Percentiles rank a stretch among this genome's conserved stretches.
These are phyloP conservation scores for Dothiorella sarmentorum DNA, from an alignment of 2,329 filamentous ascomycete genomes.

Conservation along the genomic window DNA sequence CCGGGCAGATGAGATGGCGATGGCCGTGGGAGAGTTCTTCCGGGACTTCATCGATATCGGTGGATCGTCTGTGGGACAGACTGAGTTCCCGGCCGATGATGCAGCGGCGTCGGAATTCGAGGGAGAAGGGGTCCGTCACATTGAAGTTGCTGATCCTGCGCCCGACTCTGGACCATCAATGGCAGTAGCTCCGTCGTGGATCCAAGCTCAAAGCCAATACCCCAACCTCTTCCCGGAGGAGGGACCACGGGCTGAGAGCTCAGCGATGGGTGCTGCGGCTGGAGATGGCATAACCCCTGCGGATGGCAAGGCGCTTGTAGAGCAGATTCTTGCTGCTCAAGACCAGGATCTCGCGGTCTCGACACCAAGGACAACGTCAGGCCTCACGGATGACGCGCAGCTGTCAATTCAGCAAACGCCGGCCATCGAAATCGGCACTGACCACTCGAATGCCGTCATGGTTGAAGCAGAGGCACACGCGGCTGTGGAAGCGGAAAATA, in stretches of 20 bases:
- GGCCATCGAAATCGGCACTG: neutral
- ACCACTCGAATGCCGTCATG: neutral
- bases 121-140: neutral
- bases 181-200: neutral
- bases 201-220: neutral
- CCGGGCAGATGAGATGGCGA: constrained; percentile 11
- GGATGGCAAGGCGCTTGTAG: neutral
- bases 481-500: constrained; percentile 2
- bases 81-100: neutral
- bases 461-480: neutral
- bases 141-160: constrained; percentile 2
- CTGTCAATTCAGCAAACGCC: neutral
- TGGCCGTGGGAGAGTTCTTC: constrained; percentile 13
- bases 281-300: neutral
- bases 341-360: neutral
- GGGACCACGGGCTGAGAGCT: constrained; percentile 8
- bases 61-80: neutral
- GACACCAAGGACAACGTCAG: neutral
- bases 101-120: neutral
- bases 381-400: neutral
- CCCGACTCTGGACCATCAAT: neutral
- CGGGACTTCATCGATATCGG: neutral
- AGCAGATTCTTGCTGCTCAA: neutral
- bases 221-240: constrained; percentile 4
- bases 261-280: constrained; percentile 13